phyloP scores from a whole-genome alignment of 768 basidiomycete genomes.

The Amanita exitialis region DNA sequence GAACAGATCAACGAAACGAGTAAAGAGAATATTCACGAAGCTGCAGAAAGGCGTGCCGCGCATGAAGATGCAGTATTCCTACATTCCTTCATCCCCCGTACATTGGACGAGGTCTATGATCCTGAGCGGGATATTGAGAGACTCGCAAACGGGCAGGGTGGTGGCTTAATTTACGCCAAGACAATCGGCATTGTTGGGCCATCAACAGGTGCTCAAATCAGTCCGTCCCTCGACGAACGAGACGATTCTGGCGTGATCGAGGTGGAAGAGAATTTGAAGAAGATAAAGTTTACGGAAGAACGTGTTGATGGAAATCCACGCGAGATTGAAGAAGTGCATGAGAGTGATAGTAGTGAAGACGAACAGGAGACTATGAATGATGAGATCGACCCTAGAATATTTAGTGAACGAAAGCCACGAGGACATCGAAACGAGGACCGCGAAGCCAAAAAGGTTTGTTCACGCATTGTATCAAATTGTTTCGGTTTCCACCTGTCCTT shows the following conservation, averaged over 20 bases:
- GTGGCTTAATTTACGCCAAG: conserved; percentile 76
- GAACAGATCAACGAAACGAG: conserved; percentile 7
- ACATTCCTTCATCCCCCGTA: conserved; percentile 86
- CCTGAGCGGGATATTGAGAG: conserved; percentile 87
- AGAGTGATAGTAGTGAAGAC: conserved; percentile 1
- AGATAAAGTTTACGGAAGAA: neutral
- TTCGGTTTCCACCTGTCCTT: neutral
- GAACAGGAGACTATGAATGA: conserved; percentile 12
- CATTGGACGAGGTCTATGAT: conserved; percentile 86
- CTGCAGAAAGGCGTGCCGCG: conserved; percentile 19
- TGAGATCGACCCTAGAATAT: conserved; percentile 19
- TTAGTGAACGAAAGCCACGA: conserved; percentile 50
- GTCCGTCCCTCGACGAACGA: neutral
- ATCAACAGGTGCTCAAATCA: conserved; percentile 7
- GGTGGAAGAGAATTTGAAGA: conserved; percentile 1
- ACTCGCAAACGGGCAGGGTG: conserved; percentile 59
- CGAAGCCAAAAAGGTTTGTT: conserved; percentile 75
- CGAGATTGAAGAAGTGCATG: neutral
- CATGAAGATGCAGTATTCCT: conserved; percentile 89
- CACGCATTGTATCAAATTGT: neutral
- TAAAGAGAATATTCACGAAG: conserved; percentile 6
- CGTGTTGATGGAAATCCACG: neutral
- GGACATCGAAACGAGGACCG: conserved; percentile 93
- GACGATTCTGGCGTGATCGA: neutral
- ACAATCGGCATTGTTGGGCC: conserved; percentile 70